A percentile compares a stretch with the other conserved stretches of the same genome.
phyloP scores from a whole-genome alignment of 2,329 filamentous ascomycete genomes.

The Cladosporium sp. region DNA sequence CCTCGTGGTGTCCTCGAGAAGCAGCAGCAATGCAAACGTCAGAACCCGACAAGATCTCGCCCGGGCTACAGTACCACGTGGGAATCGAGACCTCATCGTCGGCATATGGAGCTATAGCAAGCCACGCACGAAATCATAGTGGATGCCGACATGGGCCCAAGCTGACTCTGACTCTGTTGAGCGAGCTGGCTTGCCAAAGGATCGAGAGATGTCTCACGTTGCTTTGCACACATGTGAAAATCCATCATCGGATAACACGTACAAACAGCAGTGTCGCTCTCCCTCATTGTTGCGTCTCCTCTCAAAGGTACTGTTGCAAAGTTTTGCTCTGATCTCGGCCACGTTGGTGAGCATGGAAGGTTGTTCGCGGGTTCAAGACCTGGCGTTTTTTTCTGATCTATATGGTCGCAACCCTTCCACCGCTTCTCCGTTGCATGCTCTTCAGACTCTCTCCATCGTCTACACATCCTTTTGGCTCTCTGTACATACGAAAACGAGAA shows the following conservation, averaged over 20 bases:
- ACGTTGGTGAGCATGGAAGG: neutral
- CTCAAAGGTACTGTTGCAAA: neutral
- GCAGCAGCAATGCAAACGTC: neutral
- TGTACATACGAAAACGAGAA: slow-evolving; percentile 4
- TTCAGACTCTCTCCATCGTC: neutral
- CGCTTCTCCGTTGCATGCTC: neutral
- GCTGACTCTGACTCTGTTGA: neutral
- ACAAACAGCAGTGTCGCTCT: neutral
- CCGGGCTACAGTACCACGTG: neutral
- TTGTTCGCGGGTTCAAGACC: neutral
- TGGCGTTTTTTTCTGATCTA: neutral
- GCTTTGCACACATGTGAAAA: neutral
- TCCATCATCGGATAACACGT: neutral
- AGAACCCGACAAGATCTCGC: neutral
- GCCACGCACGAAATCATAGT: neutral
- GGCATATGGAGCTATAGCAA: neutral
- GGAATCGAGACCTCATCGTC: neutral
- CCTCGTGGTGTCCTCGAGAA: neutral
- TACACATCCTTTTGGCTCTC: neutral
- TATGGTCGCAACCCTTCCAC: neutral
- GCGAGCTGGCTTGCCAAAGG: neutral
- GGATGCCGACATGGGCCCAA: neutral
- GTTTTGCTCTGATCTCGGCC: neutral
- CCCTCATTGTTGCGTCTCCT: neutral
- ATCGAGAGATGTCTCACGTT: neutral